A percentile compares a stretch with the other conserved stretches of the same genome.
These are phyloP conservation scores for Zelonia costaricensis DNA, from an alignment of 208 protist species.

Conservation along the genomic window DNA sequence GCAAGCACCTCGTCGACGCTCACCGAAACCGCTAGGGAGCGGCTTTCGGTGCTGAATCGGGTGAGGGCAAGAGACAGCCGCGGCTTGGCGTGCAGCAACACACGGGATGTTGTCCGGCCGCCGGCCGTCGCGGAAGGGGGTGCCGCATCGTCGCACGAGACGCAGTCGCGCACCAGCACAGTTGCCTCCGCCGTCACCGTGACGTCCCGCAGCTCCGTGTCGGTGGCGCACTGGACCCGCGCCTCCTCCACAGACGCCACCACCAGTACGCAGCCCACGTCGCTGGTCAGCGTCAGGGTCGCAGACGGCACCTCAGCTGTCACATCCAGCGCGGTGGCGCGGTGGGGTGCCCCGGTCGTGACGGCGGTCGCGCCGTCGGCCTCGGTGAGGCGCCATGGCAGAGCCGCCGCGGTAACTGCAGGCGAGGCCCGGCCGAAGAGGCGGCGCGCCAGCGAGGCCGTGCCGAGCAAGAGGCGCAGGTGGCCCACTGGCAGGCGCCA, in stretches of 20 bases:
- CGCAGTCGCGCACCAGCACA: constrained; percentile 9
- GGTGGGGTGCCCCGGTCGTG: not conserved
- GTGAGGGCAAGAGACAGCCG: constrained; percentile 7
- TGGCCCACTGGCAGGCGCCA: constrained; percentile 21
- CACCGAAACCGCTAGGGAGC: constrained; percentile 17
- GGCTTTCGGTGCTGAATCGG: constrained; percentile 16
- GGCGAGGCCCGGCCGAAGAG: not conserved
- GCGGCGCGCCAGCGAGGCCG: not conserved
- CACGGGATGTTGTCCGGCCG: not conserved
- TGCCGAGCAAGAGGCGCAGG: constrained; percentile 4
- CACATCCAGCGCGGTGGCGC: not conserved
- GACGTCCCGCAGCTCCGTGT: constrained; percentile 8
- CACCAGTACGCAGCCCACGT: constrained; percentile 3
- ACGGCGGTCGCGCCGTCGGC: not conserved
- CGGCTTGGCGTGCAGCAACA: constrained; percentile 19
- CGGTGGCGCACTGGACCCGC: constrained; percentile 4
- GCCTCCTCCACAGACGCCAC: constrained; percentile 4
- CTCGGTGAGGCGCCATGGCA: too few species aligned
- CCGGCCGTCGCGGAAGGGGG: not conserved
- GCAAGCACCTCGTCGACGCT: constrained; percentile 11
- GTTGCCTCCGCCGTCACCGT: constrained; percentile 9
- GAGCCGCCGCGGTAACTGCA: too few species aligned
- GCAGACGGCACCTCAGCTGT: not conserved
- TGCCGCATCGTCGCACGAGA: not conserved
- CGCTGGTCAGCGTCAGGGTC: constrained; percentile 11